Percentiles rank a stretch among this genome's conserved stretches.
phyloP scores from a whole-genome alignment of 176 grass and related monocot species.

The Bolboschoenus planiculmis region DNA sequence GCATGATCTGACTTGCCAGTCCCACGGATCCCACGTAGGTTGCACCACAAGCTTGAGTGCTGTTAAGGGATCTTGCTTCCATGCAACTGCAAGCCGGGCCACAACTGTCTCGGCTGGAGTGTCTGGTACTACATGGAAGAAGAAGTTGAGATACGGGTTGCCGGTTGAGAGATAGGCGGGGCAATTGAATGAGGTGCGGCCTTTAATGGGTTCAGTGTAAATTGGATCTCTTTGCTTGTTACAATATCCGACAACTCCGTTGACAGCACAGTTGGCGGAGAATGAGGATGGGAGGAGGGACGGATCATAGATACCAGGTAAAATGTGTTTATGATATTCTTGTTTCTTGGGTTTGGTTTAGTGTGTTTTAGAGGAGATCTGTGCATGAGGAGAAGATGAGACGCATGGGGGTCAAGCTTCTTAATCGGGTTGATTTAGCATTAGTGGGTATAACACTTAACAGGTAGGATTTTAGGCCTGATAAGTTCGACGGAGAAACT shows the following conservation, averaged over 20 bases:
- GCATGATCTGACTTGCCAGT: constrained; percentile 42
- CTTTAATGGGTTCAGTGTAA: constrained; percentile 5
- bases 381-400: not conserved
- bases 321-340: not conserved
- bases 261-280: not conserved
- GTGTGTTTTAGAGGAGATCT: not conserved
- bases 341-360: not conserved
- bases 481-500: not conserved
- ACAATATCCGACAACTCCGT: too few species aligned
- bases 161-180: constrained; percentile 43
- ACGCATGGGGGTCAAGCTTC: not conserved
- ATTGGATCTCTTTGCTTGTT: not conserved
- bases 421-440: not conserved
- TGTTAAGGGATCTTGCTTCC: constrained; percentile 28
- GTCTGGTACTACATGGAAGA: constrained; percentile 55
- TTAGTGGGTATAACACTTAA: not conserved
- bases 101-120: constrained; percentile 3
- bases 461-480: not conserved
- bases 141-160: constrained; percentile 57
- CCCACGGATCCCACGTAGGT: constrained; percentile 37
- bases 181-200: constrained; percentile 32
- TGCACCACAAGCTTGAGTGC: constrained; percentile 38
- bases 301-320: not conserved
- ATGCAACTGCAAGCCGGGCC: constrained; percentile 27
- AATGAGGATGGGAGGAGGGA: constrained; percentile 1